Base-by-base conservation (phyloP, 2,329 filamentous ascomycete genomes). In the Colletotrichum lupini region DNA sequence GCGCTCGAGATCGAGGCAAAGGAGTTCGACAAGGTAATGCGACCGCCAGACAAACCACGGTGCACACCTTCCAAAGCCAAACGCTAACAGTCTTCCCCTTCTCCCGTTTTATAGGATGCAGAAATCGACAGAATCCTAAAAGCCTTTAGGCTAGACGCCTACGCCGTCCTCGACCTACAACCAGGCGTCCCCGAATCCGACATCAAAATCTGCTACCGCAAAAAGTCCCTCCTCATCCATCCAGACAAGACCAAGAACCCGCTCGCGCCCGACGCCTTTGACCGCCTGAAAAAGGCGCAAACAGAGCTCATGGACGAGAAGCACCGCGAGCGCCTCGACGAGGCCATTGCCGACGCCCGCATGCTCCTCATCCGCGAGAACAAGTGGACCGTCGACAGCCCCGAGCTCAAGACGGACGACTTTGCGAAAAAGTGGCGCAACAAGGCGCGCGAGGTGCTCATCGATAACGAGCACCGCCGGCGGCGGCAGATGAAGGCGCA, bases 151-250 rank as follows among this genome's bases (percentile, higher is more conserved):
- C 91, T 91, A 22, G 87, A 91, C 81, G 89, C 89, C 77, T 99
- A 99, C 83, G 94, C 96, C 63, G 95, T 99, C 61, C 92, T 99
- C 58, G 97, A 97, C 82, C 93, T 99, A 58, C 95, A 98, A 82
- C 97, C 97, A 4, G 97, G 97, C 80, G 95, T 98, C 24, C 92
- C 97, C 68, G 96, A 98, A 78, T 95, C 94, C 73, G 97, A 98
- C 85, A 98, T 99, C 87, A 98, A 98, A 85, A 87, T 92, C 77
- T 90, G 91, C 77, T 99, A 98, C 86, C 95, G 97, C 87, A 95
- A 95, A 79, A 98, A 98, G 84, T 99, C 97, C n/a, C 92, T 99
- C 70, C 92, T 99, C 61, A 98, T 99, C 86, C 97, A 99, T 86
- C 97, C 97, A 7, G 97, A 99, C 87, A 99, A 99, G 84, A 98